phyloP scores from a whole-genome alignment of 768 basidiomycete species.

The Rhodotorula sphaerocarpa region DNA sequence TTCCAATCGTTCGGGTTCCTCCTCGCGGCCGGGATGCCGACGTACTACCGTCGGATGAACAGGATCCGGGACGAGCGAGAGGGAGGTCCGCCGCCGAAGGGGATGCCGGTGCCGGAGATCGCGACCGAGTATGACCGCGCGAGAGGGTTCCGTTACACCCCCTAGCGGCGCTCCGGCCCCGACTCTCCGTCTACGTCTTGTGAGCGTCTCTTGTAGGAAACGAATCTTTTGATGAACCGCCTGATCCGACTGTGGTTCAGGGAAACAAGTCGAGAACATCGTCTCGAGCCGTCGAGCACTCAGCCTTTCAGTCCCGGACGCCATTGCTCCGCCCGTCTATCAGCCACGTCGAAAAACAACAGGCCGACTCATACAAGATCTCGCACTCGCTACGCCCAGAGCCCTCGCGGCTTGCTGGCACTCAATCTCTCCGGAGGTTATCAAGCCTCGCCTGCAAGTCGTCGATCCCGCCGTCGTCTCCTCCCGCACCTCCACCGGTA shows the following conservation, averaged over 20 bases:
- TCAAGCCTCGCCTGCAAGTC: constrained; percentile 88
- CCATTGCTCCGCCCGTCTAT: too few species aligned
- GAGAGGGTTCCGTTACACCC: constrained; percentile 18
- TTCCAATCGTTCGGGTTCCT: constrained; percentile 42
- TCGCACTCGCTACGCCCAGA: too few species aligned
- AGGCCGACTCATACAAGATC: too few species aligned
- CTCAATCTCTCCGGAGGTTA: constrained; percentile 54
- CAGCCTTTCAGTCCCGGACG: too few species aligned
- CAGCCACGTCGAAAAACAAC: too few species aligned
- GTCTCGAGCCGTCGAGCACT: too few species aligned
- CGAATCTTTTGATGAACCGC: too few species aligned
- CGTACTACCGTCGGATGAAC: constrained; percentile 45
- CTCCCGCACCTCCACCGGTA: constrained; percentile 35
- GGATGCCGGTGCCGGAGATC: constrained; percentile 10
- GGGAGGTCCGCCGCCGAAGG: constrained; percentile 42
- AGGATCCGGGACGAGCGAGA: constrained; percentile 41
- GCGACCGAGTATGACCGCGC: background rate
- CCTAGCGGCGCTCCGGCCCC: background rate
- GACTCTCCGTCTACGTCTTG: too few species aligned
- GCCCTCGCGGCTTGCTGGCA: too few species aligned
- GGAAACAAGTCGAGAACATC: too few species aligned
- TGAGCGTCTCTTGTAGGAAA: too few species aligned
- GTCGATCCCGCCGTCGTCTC: constrained; percentile 66
- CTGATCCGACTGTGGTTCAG: too few species aligned
- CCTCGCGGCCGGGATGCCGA: constrained; percentile 41